A percentile compares a stretch with the other conserved stretches of the same genome.
Conservation (phyloP, 495 filamentous ascomycete genomes). For the Penicillium macrosclerotiorum region DNA sequence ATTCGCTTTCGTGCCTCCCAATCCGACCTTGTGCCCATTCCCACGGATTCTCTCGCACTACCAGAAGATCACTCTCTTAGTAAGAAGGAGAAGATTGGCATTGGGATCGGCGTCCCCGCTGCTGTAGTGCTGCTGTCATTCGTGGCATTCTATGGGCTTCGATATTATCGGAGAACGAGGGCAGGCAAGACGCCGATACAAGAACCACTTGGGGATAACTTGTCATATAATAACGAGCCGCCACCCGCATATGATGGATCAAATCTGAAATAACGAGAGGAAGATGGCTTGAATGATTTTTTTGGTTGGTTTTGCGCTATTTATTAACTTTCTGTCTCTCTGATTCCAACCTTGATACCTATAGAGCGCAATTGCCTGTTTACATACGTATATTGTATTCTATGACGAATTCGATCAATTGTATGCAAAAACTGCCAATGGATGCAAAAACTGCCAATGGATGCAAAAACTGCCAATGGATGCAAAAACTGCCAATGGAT, state of each 20-base stretch:
- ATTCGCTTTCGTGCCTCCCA: slow-evolving; percentile 13
- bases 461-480: no score
- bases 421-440: no score
- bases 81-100: neutral
- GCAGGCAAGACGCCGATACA: neutral
- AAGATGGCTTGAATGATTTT: no score
- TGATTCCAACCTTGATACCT: no score
- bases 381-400: no score
- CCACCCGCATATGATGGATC: slow-evolving; percentile 1
- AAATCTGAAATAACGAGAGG: no score
- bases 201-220: neutral
- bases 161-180: neutral
- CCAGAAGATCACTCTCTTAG: slow-evolving; percentile 2
- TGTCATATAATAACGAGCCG: neutral
- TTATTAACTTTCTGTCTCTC: no score
- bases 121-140: neutral
- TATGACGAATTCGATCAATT: no score
- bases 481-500: no score
- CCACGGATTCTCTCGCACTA: slow-evolving; percentile 6
- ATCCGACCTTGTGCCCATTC: slow-evolving; percentile 11
- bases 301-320: no score
- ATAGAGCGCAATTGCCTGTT: no score
- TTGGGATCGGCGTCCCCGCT: slow-evolving; percentile 6
- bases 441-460: no score
- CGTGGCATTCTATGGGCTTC: neutral